These are phyloP conservation scores for Boletus rubropictus DNA, from an alignment of 768 basidiomycete genomes.

Conservation along the genomic window DNA sequence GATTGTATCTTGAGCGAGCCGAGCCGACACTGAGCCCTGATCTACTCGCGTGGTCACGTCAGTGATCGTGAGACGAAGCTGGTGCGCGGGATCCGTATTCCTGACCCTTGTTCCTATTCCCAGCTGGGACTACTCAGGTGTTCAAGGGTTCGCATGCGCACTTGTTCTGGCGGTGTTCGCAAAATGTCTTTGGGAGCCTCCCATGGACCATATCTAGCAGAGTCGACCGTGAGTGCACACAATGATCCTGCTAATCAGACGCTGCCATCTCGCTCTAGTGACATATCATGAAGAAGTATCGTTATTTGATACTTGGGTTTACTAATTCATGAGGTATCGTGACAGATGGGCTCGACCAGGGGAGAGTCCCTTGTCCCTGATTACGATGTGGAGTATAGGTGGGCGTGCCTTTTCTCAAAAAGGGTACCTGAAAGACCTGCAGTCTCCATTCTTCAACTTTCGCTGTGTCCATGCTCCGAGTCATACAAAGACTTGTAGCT, in stretches of 20 bases:
- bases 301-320: neutral
- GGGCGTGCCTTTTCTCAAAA: neutral
- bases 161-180: too few relatives aligned
- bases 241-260: neutral
- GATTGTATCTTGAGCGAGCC: constrained; percentile 2
- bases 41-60: constrained; percentile 6
- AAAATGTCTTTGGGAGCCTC: too few relatives aligned
- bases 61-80: constrained; percentile 1
- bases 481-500: neutral
- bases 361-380: neutral
- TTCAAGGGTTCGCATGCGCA: too few relatives aligned
- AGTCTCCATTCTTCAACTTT: neutral
- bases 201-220: too few relatives aligned
- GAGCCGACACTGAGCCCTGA: constrained; percentile 6
- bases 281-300: neutral
- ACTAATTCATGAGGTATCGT: too few relatives aligned
- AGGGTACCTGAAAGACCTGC: neutral
- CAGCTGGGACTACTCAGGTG: too few relatives aligned
- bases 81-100: too few relatives aligned
- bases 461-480: neutral
- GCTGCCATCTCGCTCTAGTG: neutral
- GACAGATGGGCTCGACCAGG: neutral
- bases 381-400: neutral
- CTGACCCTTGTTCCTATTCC: too few relatives aligned
- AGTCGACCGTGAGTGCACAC: too few relatives aligned